These are phyloP conservation scores for Aspergillus piperis DNA, from an alignment of 2,329 filamentous ascomycete species.

Conservation along the genomic window DNA sequence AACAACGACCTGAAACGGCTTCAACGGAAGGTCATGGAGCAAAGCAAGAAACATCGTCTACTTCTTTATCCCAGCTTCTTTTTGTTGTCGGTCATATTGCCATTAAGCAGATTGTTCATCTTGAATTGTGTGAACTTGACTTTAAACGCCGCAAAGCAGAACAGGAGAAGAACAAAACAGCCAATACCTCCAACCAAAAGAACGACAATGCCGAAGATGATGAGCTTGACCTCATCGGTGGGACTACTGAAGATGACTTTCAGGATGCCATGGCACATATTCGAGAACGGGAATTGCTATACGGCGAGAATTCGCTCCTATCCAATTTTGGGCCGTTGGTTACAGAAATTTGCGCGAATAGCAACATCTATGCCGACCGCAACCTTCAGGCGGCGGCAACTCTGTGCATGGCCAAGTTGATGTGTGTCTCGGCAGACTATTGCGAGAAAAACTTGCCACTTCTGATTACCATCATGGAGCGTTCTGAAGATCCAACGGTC, in stretches of 20 bases:
- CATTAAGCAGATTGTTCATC: conserved; percentile 97
- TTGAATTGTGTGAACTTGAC: conserved; percentile 95
- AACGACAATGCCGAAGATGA: conserved; percentile 69
- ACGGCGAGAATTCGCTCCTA: conserved; percentile 80
- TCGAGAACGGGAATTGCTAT: conserved; percentile 79
- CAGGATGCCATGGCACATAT: conserved; percentile 84
- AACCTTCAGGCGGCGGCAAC: conserved; percentile 92
- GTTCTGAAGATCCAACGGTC: conserved; percentile 86
- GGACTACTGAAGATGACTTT: conserved; percentile 93
- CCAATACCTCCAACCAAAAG: conserved; percentile 47
- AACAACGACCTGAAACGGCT: conserved; percentile 37
- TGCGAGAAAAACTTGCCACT: conserved; percentile 91
- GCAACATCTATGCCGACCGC: conserved; percentile 85
- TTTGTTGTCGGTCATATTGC: conserved; percentile 96
- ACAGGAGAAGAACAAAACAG: conserved; percentile 51
- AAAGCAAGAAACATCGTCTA: conserved; percentile 65
- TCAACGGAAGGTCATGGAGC: conserved; percentile 38
- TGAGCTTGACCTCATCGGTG: conserved; percentile 93
- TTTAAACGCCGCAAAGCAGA: conserved; percentile 87
- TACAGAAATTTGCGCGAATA: conserved; percentile 90
- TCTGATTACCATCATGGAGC: conserved; percentile 96
- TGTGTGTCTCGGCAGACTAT: conserved; percentile 97
- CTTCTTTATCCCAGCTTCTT: conserved; percentile 82
- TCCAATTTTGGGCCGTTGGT: conserved; percentile 88
- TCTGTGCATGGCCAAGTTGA: conserved; percentile 92